Conservation (phyloP, 805 yeast species). For the Zygosaccharomyces gambellarensis region DNA sequence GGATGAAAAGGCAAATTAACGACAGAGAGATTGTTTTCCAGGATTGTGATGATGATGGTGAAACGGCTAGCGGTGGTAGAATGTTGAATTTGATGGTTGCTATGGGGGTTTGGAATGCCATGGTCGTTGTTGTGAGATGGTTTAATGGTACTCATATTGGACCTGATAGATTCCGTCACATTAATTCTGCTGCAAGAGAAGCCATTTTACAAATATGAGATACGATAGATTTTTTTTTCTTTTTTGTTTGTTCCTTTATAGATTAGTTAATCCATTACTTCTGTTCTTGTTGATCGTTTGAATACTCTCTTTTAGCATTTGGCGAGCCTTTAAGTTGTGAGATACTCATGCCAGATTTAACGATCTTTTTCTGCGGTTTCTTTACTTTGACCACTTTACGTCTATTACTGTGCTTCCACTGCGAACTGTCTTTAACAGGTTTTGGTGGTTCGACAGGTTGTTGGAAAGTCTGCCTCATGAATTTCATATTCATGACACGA, state of each 20-base stretch:
- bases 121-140: conserved; percentile 85
- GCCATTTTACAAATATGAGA: conserved; percentile 28
- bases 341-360: conserved; percentile 9
- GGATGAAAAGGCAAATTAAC: conserved; percentile 48
- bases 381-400: conserved; percentile 4
- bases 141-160: conserved; percentile 90
- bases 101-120: conserved; percentile 78
- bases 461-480: conserved; percentile 42
- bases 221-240: conserved; percentile 12
- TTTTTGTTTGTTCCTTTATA: conserved; percentile 28
- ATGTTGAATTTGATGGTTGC: conserved; percentile 70
- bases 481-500: conserved; percentile 82
- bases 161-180: conserved; percentile 91
- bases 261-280: conserved; percentile 14
- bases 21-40: conserved; percentile 51
- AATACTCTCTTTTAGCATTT: conserved; percentile 9
- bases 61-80: conserved; percentile 90
- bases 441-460: conserved; percentile 29
- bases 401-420: conserved; percentile 15
- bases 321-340: conserved; percentile 12
- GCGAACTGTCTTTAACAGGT: conserved; percentile 19
- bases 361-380: conserved; percentile 1
- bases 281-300: conserved; percentile 35
- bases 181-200: conserved; percentile 82
- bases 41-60: conserved; percentile 97